Conservation (phyloP, 1,139 yeast species). For the Protomyces gravidus region DNA sequence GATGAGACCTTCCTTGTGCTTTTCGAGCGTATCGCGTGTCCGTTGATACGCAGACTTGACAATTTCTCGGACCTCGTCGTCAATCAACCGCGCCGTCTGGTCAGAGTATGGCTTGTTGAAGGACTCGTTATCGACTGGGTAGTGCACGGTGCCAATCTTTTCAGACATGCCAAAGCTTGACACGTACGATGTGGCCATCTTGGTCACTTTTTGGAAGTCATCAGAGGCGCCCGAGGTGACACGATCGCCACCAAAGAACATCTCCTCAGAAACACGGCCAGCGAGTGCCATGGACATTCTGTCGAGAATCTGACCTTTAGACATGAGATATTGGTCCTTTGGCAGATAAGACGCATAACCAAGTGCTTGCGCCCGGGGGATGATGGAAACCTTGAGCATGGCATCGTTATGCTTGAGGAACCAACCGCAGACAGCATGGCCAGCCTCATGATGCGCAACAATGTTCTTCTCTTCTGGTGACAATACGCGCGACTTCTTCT, state of each 20-base stretch:
- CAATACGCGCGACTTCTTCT: conserved; percentile 78
- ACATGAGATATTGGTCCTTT: conserved; percentile 79
- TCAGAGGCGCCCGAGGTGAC: conserved; percentile 96
- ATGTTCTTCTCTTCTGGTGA: conserved; percentile 78
- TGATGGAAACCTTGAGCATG: conserved; percentile 84
- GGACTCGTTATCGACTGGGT: conserved; percentile 54
- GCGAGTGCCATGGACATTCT: conserved; percentile 97
- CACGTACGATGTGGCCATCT: conserved; percentile 91
- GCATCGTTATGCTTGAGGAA: conserved; percentile 85
- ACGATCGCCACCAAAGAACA: conserved; percentile 62
- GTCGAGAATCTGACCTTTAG: conserved; percentile 73
- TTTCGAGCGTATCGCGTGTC: conserved; percentile 64
- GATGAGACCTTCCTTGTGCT: conserved; percentile 68
- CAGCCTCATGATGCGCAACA: conserved; percentile 98
- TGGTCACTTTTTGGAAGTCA: conserved; percentile 94
- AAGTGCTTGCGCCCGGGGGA: conserved; percentile 92
- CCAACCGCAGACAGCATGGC: conserved; percentile 99
- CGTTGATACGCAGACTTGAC: conserved; percentile 70
- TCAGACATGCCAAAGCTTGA: conserved; percentile 85
- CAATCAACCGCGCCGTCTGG: conserved; percentile 73
- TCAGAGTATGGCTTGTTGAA: conserved; percentile 89
- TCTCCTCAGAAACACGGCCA: conserved; percentile 92
- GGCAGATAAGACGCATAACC: conserved; percentile 99
- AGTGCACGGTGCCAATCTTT: conserved; percentile 76
- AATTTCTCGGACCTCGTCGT: conserved; percentile 74